Evolutionary conservation across 441 rosid genomes (phyloP), one percentile per base, ranked within the genome.

Genomic region (Erysimum cheiri): DNA sequence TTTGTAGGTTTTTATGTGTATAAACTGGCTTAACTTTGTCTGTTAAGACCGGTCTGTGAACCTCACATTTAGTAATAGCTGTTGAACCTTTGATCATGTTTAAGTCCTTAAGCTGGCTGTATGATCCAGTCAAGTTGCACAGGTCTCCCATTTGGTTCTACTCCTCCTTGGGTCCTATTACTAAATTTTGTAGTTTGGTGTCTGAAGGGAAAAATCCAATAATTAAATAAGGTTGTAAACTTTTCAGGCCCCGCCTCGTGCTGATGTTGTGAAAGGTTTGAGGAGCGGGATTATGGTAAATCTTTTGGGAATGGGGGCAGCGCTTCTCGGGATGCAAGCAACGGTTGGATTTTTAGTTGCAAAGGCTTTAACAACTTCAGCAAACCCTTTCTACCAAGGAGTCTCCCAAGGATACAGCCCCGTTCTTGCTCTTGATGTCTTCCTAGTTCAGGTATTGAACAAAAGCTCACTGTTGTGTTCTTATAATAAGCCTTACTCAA

Each of bases 251-350:
- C 99, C 97, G n/a, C 91, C 98, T 4, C 99, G 99, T 41, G 93
- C 93, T 77, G 98, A 93, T 78, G 98, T 91, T 47, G 98, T 96
- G 74, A 96, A 82, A 85, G 78, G 97, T 77, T 82, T 91, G 77
- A 91, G 86, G 78, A 92, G 86, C 37, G 95, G 98, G 69, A 89
- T 96, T 29, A 60, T 76, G 37, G 71, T 96, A 77, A 96, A 96
- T 81, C 75, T 96, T 60, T 61, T 96, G 57, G 98, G 98, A 60
- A 88, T 96, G 99, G 99, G 93, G 14, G 92, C 97, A 52, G 89
- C 97, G n/a, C 71, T 96, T 69, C 90, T 96, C 52, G 99, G 97
- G 48, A 85, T 96, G 97, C 98, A 90, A 88, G 97, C 98, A 59
- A 96, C 92, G 0, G 96, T 92, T 1, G 98, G 99, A 13, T 79